Percentiles rank a stretch among this genome's conserved stretches.
Conservation (phyloP, 2,329 filamentous ascomycete genomes). For the Corynespora cassiicola region DNA sequence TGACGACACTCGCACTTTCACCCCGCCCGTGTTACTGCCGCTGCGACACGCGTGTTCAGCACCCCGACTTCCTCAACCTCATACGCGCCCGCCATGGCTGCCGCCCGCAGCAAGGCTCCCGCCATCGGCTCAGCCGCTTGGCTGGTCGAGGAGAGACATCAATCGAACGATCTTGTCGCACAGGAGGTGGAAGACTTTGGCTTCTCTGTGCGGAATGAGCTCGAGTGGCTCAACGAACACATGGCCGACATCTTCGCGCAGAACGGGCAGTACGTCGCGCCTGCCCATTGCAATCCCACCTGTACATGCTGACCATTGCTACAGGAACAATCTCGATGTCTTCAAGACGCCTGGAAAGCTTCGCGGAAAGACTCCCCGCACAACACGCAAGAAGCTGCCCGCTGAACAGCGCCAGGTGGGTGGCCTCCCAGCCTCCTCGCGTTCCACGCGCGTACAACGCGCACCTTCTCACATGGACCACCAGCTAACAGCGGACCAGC, state of each 20-base stretch:
- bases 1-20: too few species aligned
- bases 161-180: slow-evolving; percentile 75
- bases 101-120: slow-evolving; percentile 39
- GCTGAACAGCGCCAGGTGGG: slow-evolving; percentile 70
- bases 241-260: slow-evolving; percentile 93
- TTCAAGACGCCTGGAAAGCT: slow-evolving; percentile 92
- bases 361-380: slow-evolving; percentile 80
- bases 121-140: slow-evolving; percentile 83
- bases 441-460: too few species aligned
- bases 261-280: slow-evolving; percentile 76
- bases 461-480: too few species aligned
- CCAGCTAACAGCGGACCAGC: slow-evolving; percentile 41
- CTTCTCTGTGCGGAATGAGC: slow-evolving; percentile 88
- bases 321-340: slow-evolving; percentile 88
- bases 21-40: background rate
- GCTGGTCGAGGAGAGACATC: slow-evolving; percentile 83
- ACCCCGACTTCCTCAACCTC: slow-evolving; percentile 8
- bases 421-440: slow-evolving; percentile 55
- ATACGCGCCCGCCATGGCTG: slow-evolving; percentile 33
- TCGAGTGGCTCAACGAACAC: slow-evolving; percentile 98
- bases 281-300: slow-evolving; percentile 7
- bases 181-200: slow-evolving; percentile 92
- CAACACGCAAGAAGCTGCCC: slow-evolving; percentile 66
- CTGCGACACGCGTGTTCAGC: slow-evolving; percentile 30
- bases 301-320: slow-evolving; percentile 28